These are phyloP conservation scores for Arbutus unedo DNA, from an alignment of 148 eudicot genomes.

Conservation along the genomic window DNA sequence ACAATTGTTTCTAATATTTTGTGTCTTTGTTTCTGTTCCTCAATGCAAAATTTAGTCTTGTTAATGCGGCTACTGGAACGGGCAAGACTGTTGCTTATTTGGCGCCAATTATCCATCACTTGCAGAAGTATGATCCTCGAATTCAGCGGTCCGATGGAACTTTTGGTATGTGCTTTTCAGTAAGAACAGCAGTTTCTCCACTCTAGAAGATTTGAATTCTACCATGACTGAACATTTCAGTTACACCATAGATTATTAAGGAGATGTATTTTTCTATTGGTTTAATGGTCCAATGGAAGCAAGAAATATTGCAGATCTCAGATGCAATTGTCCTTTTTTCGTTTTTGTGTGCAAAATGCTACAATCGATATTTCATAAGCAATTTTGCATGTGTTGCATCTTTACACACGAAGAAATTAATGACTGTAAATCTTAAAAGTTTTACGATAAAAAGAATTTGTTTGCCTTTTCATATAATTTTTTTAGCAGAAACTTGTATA, in stretches of 20 bases:
- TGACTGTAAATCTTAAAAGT: neutral
- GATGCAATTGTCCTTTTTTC: neutral
- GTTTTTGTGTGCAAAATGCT: neutral
- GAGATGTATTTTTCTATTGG: slow-evolving; percentile 11
- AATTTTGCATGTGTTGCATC: neutral
- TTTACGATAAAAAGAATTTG: neutral
- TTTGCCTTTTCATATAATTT: neutral
- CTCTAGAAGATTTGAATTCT: neutral
- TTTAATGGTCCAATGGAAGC: too few relatives aligned
- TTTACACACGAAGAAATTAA: neutral
- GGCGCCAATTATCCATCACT: slow-evolving; percentile 86
- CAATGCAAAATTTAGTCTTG: slow-evolving; percentile 56
- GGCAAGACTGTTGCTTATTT: slow-evolving; percentile 90
- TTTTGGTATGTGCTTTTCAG: slow-evolving; percentile 53
- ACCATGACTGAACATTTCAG: neutral
- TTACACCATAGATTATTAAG: neutral
- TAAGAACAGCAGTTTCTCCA: neutral
- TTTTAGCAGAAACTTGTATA: neutral
- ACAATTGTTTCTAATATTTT: slow-evolving; percentile 5
- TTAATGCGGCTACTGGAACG: slow-evolving; percentile 95
- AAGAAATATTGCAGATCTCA: neutral
- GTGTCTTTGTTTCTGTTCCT: slow-evolving; percentile 26
- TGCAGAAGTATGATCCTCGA: slow-evolving; percentile 55
- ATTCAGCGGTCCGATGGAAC: slow-evolving; percentile 87
- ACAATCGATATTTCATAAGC: neutral